Conservation (phyloP, 2,329 filamentous ascomycete genomes). For the Hypoxylon sp. region DNA sequence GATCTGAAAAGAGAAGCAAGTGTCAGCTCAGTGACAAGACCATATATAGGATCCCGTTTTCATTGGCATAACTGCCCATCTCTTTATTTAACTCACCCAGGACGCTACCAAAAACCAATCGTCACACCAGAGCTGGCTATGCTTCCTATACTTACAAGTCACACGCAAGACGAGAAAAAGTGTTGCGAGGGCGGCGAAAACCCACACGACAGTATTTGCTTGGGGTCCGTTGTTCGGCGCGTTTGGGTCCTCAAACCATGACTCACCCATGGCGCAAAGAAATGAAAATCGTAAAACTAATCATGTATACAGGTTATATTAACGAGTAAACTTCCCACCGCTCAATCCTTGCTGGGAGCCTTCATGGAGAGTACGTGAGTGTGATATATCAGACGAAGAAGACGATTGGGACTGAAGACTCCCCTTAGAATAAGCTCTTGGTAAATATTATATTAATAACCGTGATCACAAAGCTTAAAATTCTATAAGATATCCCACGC, state of each 20-base stretch:
- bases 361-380: background rate
- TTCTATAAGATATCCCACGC: background rate
- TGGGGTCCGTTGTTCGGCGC: conserved; percentile 12
- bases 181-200: conserved; percentile 13
- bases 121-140: conserved; percentile 20
- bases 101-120: conserved; percentile 29
- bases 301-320: background rate
- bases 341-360: no score
- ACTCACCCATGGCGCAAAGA: conserved; percentile 7
- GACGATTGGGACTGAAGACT: background rate
- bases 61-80: background rate
- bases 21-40: conserved; percentile 3
- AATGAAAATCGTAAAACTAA: background rate
- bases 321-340: background rate
- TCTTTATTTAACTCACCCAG: conserved; percentile 19
- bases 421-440: background rate
- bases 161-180: conserved; percentile 24
- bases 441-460: conserved; percentile 6
- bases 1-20: background rate
- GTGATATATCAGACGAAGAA: background rate
- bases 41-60: conserved; percentile 1
- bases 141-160: conserved; percentile 14
- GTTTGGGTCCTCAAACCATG: background rate
- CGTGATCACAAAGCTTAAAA: background rate
- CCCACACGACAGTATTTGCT: conserved; percentile 10